Evolutionary conservation across 352 stramenopile species (phyloP).

Genomic region (Nothophytophthora sp.): DNA sequence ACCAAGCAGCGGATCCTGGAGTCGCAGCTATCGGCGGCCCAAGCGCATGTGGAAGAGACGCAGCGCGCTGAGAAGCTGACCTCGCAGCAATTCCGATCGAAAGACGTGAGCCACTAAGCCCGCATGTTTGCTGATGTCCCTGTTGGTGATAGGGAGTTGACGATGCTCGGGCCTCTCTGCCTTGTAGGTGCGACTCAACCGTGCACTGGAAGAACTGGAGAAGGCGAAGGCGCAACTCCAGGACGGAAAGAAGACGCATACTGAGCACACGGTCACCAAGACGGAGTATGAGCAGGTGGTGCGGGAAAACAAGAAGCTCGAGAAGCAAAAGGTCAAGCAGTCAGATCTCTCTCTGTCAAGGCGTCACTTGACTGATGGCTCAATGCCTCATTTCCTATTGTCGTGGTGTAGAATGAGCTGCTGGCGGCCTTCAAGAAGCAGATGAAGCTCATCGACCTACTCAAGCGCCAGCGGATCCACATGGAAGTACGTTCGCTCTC

Average conservation of each 20-base stretch:
- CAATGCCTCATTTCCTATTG: background rate
- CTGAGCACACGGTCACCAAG: constrained; percentile 48
- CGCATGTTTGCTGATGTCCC: background rate
- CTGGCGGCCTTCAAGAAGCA: constrained; percentile 84
- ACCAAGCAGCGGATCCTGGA: constrained; percentile 74
- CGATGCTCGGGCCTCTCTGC: background rate
- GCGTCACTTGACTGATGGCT: too few relatives aligned
- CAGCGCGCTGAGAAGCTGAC: constrained; percentile 64
- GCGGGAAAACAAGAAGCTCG: constrained; percentile 72
- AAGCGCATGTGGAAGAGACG: constrained; percentile 51
- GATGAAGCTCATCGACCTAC: constrained; percentile 87
- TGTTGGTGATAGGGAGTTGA: background rate
- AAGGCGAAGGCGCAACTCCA: constrained; percentile 68
- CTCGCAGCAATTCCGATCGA: constrained; percentile 71
- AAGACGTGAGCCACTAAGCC: constrained; percentile 41
- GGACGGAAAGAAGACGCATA: constrained; percentile 52
- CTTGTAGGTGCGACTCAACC: constrained; percentile 68
- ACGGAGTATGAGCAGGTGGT: constrained; percentile 60
- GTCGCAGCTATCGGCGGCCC: constrained; percentile 50
- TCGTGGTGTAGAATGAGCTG: constrained; percentile 49
- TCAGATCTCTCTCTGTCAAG: too few relatives aligned
- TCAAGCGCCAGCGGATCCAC: constrained; percentile 85
- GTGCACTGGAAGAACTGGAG: constrained; percentile 74
- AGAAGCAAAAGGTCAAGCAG: constrained; percentile 80
- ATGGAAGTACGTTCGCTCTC: constrained; percentile 60